Conservation (phyloP, 306 rosid genomes). For the Vigna radiata region DNA sequence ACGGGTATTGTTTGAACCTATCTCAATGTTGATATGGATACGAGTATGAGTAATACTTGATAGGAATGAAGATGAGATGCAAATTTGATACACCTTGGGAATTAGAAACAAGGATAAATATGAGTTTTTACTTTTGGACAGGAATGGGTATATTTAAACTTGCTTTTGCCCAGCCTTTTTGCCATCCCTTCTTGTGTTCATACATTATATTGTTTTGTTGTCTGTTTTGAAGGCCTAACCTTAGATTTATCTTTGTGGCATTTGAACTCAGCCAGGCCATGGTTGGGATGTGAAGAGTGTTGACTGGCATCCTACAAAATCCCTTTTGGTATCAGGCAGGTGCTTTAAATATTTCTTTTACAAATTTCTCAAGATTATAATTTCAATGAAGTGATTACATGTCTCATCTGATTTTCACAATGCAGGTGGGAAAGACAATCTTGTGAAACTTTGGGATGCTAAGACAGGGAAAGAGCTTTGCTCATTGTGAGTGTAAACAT, state of each 20-base stretch:
- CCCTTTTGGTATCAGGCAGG: constrained; percentile 87
- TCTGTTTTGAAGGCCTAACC: constrained; percentile 39
- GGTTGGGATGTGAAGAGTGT: constrained; percentile 99
- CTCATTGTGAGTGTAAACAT: constrained; percentile 76
- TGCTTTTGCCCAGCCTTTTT: too few species aligned
- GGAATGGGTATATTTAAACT: too few species aligned
- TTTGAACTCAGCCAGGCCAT: constrained; percentile 99
- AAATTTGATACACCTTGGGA: too few species aligned
- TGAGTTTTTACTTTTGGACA: too few species aligned
- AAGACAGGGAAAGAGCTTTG: constrained; percentile 89
- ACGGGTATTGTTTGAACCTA: too few species aligned
- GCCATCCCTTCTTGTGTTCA: not conserved
- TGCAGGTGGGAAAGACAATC: constrained; percentile 94
- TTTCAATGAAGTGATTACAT: constrained; percentile 30
- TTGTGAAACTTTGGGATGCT: constrained; percentile 98
- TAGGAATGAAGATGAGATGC: too few species aligned
- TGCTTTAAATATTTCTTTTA: constrained; percentile 46
- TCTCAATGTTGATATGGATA: too few species aligned
- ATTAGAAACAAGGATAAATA: too few species aligned
- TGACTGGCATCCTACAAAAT: constrained; percentile 99
- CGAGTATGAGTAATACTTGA: too few species aligned
- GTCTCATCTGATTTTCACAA: constrained; percentile 41
- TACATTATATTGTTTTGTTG: constrained; percentile 6
- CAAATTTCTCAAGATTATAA: constrained; percentile 40
- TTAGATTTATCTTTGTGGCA: constrained; percentile 42